Base-by-base conservation (phyloP, 108 stramenopile genomes). In the Schizochytrium sp. region DNA sequence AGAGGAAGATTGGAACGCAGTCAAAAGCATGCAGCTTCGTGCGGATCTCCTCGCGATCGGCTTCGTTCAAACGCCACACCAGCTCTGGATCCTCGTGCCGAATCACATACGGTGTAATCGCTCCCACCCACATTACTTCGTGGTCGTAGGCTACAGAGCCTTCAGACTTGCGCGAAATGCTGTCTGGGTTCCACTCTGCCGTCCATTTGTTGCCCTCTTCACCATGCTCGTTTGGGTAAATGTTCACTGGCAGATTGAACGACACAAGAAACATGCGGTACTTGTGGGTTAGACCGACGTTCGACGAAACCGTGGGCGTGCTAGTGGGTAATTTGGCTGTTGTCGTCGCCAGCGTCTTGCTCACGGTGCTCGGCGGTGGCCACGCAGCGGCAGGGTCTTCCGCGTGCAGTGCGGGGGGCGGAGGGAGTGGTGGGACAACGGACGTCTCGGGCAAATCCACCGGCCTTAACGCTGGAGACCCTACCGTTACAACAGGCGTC, bases 1-100 rank as follows among this genome's bases (percentile, higher is more conserved):
- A 89, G 58, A 99, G 91, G 89, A 98, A 98, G 88, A 99, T 93
- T 57, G 99, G 99, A 44, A 95, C 95, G 91, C 98, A 98, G 88
- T 97, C 95, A 95, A 98, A 97, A 47, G 91, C 87, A 57, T 93
- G 88, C 41, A 98, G 90, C 41, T 97, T 89, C 60, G 90, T 59
- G 3, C 93, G 91, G 60, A 99, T 95, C 41, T 92, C 93, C 25
- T 96, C 90, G 87, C 93, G 91, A 57, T 99, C 99, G 5, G 89
- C 92, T 72, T 93, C 94, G 51, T 92, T 95, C 25, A 90, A 72
- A 45, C 93, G 90, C 76, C 76, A 83, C 10, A 47, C 45, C 45
- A 83, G 12, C 76, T 83, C 76, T 6, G 51, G n/a, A 34, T 83
- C 76, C 12, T 47, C 48, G 28, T 83, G n/a, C 1, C 45, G 45